These are phyloP conservation scores for Gaeumannomyces sp. DNA, from an alignment of 2,329 filamentous ascomycete species.

Conservation along the genomic window DNA sequence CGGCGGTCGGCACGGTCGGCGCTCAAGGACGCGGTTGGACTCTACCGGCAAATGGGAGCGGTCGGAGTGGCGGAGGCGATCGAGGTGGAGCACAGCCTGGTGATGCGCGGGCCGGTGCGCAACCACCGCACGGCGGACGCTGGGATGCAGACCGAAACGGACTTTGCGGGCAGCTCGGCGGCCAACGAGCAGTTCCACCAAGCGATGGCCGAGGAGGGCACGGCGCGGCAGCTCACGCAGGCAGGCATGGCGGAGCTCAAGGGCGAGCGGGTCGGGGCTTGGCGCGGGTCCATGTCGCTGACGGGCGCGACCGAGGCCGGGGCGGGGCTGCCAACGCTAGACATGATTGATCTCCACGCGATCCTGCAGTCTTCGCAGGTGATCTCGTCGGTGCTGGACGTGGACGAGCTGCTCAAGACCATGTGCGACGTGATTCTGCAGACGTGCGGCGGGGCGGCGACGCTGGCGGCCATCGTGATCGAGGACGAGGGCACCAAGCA, in stretches of 20 bases:
- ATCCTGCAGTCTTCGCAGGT: slow-evolving; percentile 75
- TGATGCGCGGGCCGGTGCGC: slow-evolving; percentile 56
- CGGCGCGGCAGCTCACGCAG: slow-evolving; percentile 36
- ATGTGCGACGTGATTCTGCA: slow-evolving; percentile 79
- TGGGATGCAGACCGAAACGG: slow-evolving; percentile 56
- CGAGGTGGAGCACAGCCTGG: slow-evolving; percentile 59
- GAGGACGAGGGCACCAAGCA: slow-evolving; percentile 56
- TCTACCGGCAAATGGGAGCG: slow-evolving; percentile 65
- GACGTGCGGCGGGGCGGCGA: slow-evolving; percentile 65
- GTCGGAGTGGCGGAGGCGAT: slow-evolving; percentile 63
- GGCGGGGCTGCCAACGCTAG: slow-evolving; percentile 63
- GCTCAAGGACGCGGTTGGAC: slow-evolving; percentile 58
- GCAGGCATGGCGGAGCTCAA: slow-evolving; percentile 41
- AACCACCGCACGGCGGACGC: slow-evolving; percentile 55
- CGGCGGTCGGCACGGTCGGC: slow-evolving; percentile 63
- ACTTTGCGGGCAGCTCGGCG: slow-evolving; percentile 53
- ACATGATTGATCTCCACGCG: slow-evolving; percentile 76
- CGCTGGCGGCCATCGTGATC: slow-evolving; percentile 66
- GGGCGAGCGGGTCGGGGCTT: slow-evolving; percentile 56
- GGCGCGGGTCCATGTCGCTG: slow-evolving; percentile 56
- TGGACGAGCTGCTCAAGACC: slow-evolving; percentile 70
- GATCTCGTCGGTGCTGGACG: slow-evolving; percentile 69
- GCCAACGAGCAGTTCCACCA: slow-evolving; percentile 14
- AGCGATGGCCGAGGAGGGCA: slow-evolving; percentile 34
- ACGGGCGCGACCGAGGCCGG: slow-evolving; percentile 29